Percentiles rank a stretch among this genome's conserved stretches.
Conservation (phyloP, 2,329 filamentous ascomycete species). For the Pyricularia sp. region DNA sequence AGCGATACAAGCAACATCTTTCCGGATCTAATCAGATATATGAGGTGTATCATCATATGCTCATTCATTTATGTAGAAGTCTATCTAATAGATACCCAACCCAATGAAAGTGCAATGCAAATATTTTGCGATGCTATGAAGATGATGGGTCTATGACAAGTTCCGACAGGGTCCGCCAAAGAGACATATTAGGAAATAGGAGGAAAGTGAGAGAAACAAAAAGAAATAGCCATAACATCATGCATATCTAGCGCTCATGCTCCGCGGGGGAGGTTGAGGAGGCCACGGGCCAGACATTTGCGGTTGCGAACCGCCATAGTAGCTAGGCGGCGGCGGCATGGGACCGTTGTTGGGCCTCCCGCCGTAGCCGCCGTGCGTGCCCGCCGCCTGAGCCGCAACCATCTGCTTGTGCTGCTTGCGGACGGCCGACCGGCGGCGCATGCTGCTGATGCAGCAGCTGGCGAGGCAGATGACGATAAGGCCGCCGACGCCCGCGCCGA, state of each 20-base stretch:
- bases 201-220: neutral
- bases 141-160: neutral
- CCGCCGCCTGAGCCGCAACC: slow-evolving; percentile 1
- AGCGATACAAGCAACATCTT: neutral
- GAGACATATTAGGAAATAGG: neutral
- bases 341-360: neutral
- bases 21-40: neutral
- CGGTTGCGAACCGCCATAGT: neutral
- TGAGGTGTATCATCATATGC: neutral
- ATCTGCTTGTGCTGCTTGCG: slow-evolving; percentile 3
- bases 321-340: slow-evolving; percentile 1
- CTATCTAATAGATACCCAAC: neutral
- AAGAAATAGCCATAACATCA: neutral
- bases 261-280: neutral
- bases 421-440: slow-evolving; percentile 24
- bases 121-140: neutral
- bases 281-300: neutral
- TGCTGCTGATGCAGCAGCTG: slow-evolving; percentile 55
- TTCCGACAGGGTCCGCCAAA: neutral
- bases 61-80: neutral
- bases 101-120: neutral
- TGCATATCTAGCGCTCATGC: slow-evolving; percentile 6
- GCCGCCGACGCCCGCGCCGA: slow-evolving; percentile 64
- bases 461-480: slow-evolving; percentile 63
- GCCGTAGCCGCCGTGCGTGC: neutral